Evolutionary conservation across 345 rosid genomes (phyloP), one percentile per base, ranked within the genome.

Genomic region (Mangifera indica): DNA sequence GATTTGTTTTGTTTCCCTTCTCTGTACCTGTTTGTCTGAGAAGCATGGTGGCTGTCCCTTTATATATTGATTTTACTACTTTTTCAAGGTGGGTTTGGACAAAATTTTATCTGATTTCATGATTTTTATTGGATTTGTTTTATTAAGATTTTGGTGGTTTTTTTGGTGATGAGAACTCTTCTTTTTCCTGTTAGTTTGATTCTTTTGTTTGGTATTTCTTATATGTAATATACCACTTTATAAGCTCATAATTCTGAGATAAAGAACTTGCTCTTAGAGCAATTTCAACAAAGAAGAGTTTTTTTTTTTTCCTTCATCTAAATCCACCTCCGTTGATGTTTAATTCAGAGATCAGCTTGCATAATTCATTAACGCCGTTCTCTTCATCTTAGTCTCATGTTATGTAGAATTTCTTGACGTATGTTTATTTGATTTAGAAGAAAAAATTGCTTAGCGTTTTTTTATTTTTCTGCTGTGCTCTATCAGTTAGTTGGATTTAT

Each of bases 131-230:
- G n/a, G 54, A n/a, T 15, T 61, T 37, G 37, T 45, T 59, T 70
- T 71, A 13, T 0, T 9, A 4, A 64, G 54, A 44, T 67, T n/a
- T 53, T 17, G 24, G 3, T 70, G 1, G 1, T 29, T 26, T 32
- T 45, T 37, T 63, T 22, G 17, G 26, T 29, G 32, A 29, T 29
- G 32, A 29, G 32, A 29, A 29, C 32, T 29, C 32, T 3, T 29
- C 3, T 29, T 29, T 29, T 52, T 61, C 48, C 66, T 60, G 59
- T 60, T 29, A 51, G 67, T 60, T 71, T 60, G 67, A 71, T 51
- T 61, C n/a, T 10, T 32, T 21, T 60, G 22, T 45, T 49, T n/a
- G 56, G 37, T 59, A 13, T 12, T 60, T 60, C 25, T n/a, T 70
- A 2, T 22, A 25, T 70, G 26, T 45, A 10, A 56, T 20, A 15